Percentiles rank a stretch among this genome's conserved stretches.
These are phyloP conservation scores for Microbotryomycetes sp. DNA, from an alignment of 1,284 basidiomycete genomes.

Conservation along the genomic window DNA sequence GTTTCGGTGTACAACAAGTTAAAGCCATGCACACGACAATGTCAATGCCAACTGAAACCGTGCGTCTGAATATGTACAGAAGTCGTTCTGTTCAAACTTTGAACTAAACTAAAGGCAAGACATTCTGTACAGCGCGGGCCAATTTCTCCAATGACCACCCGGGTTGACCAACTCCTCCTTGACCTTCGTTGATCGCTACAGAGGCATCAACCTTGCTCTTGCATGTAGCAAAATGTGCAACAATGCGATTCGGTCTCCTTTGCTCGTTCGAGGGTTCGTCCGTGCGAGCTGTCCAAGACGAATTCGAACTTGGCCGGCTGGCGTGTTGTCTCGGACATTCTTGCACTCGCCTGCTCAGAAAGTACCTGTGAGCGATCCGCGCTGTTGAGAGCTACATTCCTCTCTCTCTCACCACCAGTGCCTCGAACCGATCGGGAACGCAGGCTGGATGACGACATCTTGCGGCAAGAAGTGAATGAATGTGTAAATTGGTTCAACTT, in stretches of 20 bases:
- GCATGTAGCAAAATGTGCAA: constrained; percentile 4
- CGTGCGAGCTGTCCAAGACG: constrained; percentile 2
- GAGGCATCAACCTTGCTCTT: neutral
- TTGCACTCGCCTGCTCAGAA: neutral
- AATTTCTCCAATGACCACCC: constrained; percentile 8
- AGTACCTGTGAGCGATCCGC: too few species aligned
- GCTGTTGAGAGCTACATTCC: neutral
- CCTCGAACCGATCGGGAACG: neutral
- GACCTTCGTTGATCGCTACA: neutral
- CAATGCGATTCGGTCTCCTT: neutral
- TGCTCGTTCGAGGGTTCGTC: neutral
- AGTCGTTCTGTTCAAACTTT: too few species aligned
- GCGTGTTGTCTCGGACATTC: neutral
- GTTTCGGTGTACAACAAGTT: too few species aligned
- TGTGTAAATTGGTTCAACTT: neutral
- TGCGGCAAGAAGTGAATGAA: constrained; percentile 8
- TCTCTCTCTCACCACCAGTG: constrained; percentile 1
- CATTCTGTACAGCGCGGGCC: neutral
- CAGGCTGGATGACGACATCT: constrained; percentile 1
- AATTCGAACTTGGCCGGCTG: neutral
- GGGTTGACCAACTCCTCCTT: neutral
- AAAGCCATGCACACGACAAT: too few species aligned
- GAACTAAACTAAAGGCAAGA: neutral
- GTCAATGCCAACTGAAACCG: too few species aligned
- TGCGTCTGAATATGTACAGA: too few species aligned